phyloP scores from a whole-genome alignment of 495 filamentous ascomycete species.

The Paragyromitra xinjiangensis region DNA sequence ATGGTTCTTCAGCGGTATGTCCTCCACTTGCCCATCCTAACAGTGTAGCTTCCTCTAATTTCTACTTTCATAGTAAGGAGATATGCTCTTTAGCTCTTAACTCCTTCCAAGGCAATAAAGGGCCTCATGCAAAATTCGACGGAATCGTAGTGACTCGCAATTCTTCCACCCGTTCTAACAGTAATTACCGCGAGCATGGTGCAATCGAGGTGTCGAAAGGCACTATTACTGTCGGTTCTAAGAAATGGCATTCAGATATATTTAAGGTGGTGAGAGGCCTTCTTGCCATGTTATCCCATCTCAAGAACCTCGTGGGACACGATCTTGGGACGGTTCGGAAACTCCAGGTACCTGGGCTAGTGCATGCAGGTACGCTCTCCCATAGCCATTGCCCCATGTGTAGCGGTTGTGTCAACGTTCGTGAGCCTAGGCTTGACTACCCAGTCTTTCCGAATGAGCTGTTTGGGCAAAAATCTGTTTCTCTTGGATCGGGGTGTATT shows the following conservation, averaged over 20 bases:
- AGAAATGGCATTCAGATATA: conserved; percentile 8
- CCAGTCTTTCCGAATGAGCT: background rate
- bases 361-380: conserved; percentile 5
- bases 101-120: background rate
- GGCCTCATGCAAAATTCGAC: conserved; percentile 9
- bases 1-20: conserved; percentile 15
- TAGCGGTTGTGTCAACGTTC: too few species aligned
- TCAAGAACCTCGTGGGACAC: background rate
- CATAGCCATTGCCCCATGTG: too few species aligned
- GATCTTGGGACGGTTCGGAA: background rate
- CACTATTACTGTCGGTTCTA: conserved; percentile 6
- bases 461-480: conserved; percentile 4
- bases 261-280: conserved; percentile 7
- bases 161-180: background rate
- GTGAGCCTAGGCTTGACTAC: background rate
- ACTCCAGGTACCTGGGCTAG: conserved; percentile 3
- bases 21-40: background rate
- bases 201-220: conserved; percentile 14
- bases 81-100: conserved; percentile 7
- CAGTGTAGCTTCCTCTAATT: background rate
- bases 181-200: conserved; percentile 5
- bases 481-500: background rate
- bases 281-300: background rate
- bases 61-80: conserved; percentile 6
- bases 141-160: conserved; percentile 2